Conservation (phyloP, 345 rosid genomes). For the Eucalyptus coolabah region DNA sequence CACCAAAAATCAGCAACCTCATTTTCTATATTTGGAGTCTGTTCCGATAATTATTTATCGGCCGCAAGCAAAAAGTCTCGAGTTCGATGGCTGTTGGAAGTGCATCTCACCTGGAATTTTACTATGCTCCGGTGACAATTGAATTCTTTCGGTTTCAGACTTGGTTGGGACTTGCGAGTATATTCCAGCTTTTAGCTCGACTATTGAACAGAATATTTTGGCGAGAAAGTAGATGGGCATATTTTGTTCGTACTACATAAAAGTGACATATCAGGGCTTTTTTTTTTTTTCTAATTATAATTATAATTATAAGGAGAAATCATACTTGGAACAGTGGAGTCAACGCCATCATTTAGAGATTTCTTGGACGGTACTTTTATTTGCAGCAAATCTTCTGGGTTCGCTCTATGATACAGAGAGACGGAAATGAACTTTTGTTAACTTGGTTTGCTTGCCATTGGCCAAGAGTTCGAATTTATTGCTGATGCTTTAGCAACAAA, state of each 20-base stretch:
- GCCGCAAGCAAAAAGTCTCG: not conserved
- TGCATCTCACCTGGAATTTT: not conserved
- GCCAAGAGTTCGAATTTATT: not conserved
- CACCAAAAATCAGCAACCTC: not conserved
- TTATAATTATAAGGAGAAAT: not conserved
- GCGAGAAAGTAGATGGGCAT: not conserved
- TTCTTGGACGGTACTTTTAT: not conserved
- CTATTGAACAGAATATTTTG: not conserved
- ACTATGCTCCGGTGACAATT: not conserved
- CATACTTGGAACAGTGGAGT: not conserved
- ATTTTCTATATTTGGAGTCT: not conserved
- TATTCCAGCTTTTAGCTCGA: not conserved
- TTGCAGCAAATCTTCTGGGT: not conserved
- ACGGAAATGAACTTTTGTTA: not conserved
- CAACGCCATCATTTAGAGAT: not conserved
- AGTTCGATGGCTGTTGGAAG: not conserved
- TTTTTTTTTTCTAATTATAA: too few relatives aligned
- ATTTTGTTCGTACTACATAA: not conserved
- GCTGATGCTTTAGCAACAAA: not conserved
- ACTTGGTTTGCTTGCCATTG: not conserved
- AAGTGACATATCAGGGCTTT: not conserved
- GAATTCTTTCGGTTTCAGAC: not conserved
- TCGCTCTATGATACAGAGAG: not conserved
- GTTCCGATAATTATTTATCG: not conserved
- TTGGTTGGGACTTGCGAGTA: not conserved